These are phyloP conservation scores for Microcyclosporella mali DNA, from an alignment of 2,329 filamentous ascomycete genomes.

Conservation along the genomic window DNA sequence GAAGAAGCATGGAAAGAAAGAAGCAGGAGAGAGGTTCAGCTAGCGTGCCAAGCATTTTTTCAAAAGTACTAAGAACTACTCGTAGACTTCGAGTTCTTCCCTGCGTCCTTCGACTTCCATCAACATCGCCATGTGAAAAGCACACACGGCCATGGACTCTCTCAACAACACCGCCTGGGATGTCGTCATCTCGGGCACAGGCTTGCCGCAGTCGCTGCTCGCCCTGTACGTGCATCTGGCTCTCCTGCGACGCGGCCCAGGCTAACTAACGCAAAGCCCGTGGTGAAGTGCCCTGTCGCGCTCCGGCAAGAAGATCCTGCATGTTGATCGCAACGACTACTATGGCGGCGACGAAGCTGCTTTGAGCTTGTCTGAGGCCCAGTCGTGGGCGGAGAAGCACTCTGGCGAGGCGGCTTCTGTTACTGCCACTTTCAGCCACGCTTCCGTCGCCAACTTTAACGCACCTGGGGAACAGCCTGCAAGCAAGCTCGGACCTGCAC, in stretches of 20 bases:
- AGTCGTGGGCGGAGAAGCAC: slow-evolving; percentile 59
- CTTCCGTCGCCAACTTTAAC: slow-evolving; percentile 30
- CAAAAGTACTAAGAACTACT: too few species aligned
- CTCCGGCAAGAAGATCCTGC: slow-evolving; percentile 83
- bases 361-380: slow-evolving; percentile 73
- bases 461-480: slow-evolving; percentile 15
- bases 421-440: slow-evolving; percentile 24
- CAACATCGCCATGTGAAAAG: slow-evolving; percentile 7
- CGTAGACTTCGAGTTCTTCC: neutral
- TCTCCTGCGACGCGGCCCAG: slow-evolving; percentile 15
- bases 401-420: slow-evolving; percentile 3
- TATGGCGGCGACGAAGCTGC: slow-evolving; percentile 85
- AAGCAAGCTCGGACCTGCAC: slow-evolving; percentile 51
- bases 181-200: slow-evolving; percentile 49
- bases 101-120: slow-evolving; percentile 1
- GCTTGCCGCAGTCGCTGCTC: slow-evolving; percentile 48
- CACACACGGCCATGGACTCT: slow-evolving; percentile 40
- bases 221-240: slow-evolving; percentile 42
- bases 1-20: slow-evolving; percentile 3
- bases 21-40: slow-evolving; percentile 7
- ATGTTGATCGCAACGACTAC: slow-evolving; percentile 79
- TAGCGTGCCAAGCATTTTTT: slow-evolving; percentile 1
- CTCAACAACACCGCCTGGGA: slow-evolving; percentile 48
- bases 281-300: slow-evolving; percentile 77
- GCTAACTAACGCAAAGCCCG: slow-evolving; percentile 63